Evolutionary conservation across 2,329 filamentous ascomycete species (phyloP).

Genomic region (Alternaria hordeiaustralica): DNA sequence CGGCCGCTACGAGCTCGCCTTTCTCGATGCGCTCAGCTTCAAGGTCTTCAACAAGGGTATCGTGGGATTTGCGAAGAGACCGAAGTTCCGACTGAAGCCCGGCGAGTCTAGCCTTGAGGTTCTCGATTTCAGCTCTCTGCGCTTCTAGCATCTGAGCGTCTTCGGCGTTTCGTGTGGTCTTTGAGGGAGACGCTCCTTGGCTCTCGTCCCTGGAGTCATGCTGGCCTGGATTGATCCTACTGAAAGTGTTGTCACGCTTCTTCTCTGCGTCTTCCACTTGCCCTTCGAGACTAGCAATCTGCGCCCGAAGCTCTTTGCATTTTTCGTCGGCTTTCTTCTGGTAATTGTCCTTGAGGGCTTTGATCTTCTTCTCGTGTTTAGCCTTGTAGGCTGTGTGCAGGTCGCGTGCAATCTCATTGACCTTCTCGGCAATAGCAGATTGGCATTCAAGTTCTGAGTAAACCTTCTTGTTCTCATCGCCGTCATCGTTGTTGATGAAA

Average conservation of each 20-base stretch:
- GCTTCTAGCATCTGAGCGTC: conserved; percentile 63
- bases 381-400: conserved; percentile 92
- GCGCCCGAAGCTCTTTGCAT: conserved; percentile 76
- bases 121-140: conserved; percentile 70
- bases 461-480: conserved; percentile 40
- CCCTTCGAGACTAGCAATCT: conserved; percentile 70
- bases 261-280: conserved; percentile 78
- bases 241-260: conserved; percentile 70
- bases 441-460: conserved; percentile 55
- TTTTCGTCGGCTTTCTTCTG: conserved; percentile 90
- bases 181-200: conserved; percentile 4
- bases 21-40: conserved; percentile 82
- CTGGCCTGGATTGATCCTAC: conserved; percentile 54
- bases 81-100: conserved; percentile 75
- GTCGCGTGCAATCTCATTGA: conserved; percentile 76
- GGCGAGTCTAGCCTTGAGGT: conserved; percentile 75
- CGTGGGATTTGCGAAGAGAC: conserved; percentile 73
- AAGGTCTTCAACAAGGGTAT: conserved; percentile 68
- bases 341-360: conserved; percentile 81
- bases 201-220: conserved; percentile 15
- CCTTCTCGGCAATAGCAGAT: conserved; percentile 85
- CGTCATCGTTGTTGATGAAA: conserved; percentile 47
- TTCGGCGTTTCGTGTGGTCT: conserved; percentile 35
- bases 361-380: conserved; percentile 96
- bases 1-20: conserved; percentile 79